Conservation (phyloP, 164 flowering plant genomes). For the Malania oleifera region DNA sequence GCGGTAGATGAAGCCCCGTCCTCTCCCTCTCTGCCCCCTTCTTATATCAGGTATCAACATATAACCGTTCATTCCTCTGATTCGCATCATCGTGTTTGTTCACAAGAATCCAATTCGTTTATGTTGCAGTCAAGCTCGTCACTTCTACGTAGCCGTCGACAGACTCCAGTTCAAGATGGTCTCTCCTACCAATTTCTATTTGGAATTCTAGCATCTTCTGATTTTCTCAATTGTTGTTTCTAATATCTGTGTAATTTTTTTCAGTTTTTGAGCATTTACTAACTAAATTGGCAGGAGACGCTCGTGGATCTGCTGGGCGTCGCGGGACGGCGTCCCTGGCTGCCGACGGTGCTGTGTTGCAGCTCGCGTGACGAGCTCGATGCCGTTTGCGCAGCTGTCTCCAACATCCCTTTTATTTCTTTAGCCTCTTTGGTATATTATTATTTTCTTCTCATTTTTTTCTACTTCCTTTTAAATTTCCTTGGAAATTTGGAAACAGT, state of each 20-base stretch:
- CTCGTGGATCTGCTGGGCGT: slow-evolving; percentile 73
- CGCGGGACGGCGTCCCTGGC: slow-evolving; percentile 53
- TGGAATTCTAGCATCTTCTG: too few relatives aligned
- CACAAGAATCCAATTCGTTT: too few relatives aligned
- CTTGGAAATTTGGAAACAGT: not conserved
- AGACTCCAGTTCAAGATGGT: slow-evolving; percentile 84
- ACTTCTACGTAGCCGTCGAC: slow-evolving; percentile 91
- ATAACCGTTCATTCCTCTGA: too few relatives aligned
- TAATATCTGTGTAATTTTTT: not conserved
- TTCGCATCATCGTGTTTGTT: too few relatives aligned
- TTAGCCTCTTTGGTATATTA: slow-evolving; percentile 65
- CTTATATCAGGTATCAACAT: too few relatives aligned
- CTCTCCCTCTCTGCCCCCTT: too few relatives aligned
- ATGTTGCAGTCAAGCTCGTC: slow-evolving; percentile 56
- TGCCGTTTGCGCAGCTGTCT: slow-evolving; percentile 68
- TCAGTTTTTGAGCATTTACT: not conserved
- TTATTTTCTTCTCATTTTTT: not conserved
- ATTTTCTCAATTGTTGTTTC: not conserved
- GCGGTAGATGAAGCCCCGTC: too few relatives aligned
- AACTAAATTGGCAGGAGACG: slow-evolving; percentile 55
- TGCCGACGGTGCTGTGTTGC: slow-evolving; percentile 85
- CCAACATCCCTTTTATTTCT: slow-evolving; percentile 55
- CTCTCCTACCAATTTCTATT: slow-evolving; percentile 5
- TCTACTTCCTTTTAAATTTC: not conserved
- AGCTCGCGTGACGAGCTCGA: slow-evolving; percentile 95